Percentiles rank a stretch among this genome's conserved stretches.
Conservation (phyloP, 2,329 filamentous ascomycete genomes). For the Rasamsonia emersonii region DNA sequence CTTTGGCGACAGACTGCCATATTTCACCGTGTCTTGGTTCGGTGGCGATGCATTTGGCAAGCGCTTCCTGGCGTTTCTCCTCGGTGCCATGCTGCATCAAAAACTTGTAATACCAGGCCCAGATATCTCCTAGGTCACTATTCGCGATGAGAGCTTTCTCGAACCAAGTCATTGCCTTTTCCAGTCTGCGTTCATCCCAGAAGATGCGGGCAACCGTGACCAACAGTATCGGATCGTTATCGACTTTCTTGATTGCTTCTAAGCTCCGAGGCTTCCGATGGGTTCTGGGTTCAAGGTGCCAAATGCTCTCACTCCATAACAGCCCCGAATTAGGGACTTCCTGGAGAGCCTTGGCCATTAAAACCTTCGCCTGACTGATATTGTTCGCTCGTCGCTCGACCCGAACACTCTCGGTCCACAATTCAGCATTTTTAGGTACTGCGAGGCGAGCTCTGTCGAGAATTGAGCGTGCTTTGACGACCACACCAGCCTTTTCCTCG, state of each 20-base stretch:
- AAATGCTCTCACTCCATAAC: slow-evolving; percentile 90
- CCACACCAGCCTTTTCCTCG: slow-evolving; percentile 73
- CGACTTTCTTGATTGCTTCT: slow-evolving; percentile 94
- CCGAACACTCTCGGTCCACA: slow-evolving; percentile 92
- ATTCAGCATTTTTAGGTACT: slow-evolving; percentile 70
- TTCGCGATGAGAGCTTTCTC: slow-evolving; percentile 89
- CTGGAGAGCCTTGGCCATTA: slow-evolving; percentile 90
- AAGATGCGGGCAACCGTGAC: slow-evolving; percentile 91
- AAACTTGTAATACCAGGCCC: slow-evolving; percentile 98
- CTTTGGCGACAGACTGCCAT: slow-evolving; percentile 81
- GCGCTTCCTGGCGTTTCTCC: slow-evolving; percentile 80
- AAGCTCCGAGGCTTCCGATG: slow-evolving; percentile 85
- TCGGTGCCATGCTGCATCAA: slow-evolving; percentile 83
- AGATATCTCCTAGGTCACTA: slow-evolving; percentile 79
- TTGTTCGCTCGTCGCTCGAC: slow-evolving; percentile 86
- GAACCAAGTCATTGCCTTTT: slow-evolving; percentile 95
- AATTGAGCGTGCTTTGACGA: slow-evolving; percentile 87
- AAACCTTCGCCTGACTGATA: slow-evolving; percentile 69
- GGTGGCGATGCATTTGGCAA: slow-evolving; percentile 68
- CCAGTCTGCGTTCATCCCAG: slow-evolving; percentile 84
- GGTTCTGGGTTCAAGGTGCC: slow-evolving; percentile 83
- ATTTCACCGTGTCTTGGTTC: slow-evolving; percentile 89
- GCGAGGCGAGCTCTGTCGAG: slow-evolving; percentile 85
- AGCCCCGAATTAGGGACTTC: slow-evolving; percentile 82
- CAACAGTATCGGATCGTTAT: slow-evolving; percentile 82